These are phyloP conservation scores for Thelephora aurantiotincta DNA, from an alignment of 768 basidiomycete genomes.

Conservation along the genomic window DNA sequence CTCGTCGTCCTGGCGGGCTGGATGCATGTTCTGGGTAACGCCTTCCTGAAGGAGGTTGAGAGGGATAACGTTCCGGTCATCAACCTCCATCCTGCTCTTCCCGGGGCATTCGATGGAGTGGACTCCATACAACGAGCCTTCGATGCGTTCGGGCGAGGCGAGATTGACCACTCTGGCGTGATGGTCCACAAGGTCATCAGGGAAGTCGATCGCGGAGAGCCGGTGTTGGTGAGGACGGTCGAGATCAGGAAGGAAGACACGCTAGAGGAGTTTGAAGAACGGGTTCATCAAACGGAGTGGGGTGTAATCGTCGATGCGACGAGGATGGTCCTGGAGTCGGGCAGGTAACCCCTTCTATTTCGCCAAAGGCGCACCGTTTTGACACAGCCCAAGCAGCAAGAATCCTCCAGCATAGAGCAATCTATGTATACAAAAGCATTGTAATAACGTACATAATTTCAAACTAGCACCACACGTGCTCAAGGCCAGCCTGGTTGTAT, in stretches of 20 bases:
- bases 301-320: constrained; percentile 84
- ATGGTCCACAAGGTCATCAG: constrained; percentile 94
- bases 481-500: no score
- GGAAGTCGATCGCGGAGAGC: constrained; percentile 88
- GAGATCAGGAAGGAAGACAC: constrained; percentile 59
- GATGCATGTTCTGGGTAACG: constrained; percentile 91
- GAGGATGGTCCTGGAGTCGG: constrained; percentile 40
- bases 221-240: constrained; percentile 70
- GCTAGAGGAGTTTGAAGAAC: constrained; percentile 54
- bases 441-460: no score
- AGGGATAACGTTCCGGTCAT: constrained; percentile 59
- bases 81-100: constrained; percentile 93
- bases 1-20: constrained; percentile 92
- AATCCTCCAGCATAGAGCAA: no score
- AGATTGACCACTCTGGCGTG: constrained; percentile 63
- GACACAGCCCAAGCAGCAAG: no score
- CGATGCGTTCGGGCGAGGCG: constrained; percentile 75
- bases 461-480: no score
- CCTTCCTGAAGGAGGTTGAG: constrained; percentile 39
- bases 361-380: no score
- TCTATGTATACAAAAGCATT: no score
- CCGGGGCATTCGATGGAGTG: constrained; percentile 94
- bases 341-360: no score
- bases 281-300: constrained; percentile 79
- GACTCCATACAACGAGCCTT: constrained; percentile 81